Evolutionary conservation across 2,329 filamentous ascomycete genomes (phyloP), one percentile per base, ranked within the genome.

Genomic region (Penicillium sp.): DNA sequence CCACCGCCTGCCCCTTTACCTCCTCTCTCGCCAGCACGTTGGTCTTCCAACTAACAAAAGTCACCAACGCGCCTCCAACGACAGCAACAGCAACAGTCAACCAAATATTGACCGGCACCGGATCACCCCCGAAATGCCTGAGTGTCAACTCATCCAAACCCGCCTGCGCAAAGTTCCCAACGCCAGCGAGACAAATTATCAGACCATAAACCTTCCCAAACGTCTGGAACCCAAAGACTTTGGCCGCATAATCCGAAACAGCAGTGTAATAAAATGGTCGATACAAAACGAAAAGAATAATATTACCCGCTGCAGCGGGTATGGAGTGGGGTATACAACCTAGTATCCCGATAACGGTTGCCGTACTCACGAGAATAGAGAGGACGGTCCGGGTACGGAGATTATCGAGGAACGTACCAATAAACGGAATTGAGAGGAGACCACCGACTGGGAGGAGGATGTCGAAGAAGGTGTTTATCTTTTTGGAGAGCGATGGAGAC

Each of bases 151-250:
- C 85, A 72, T 96, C 92, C 33, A 96, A 80, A 0, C 84, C 91
- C 5, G 88, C 88, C 77, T 96, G 91, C 1, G 85, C 85, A 68
- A 97, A 93, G 74, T 96, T 96, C 68, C 92, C 82, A 0, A 96
- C 73, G 0, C 93, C 92, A 0, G 91, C 88, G 1, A 95, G 77
- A 74, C 90, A 96, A 65, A 96, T 96, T 63, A 96, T 90, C 21
- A 93, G 82, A 11, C 92, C 92, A 74, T 96, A 96, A n/a, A 97
- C 91, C 56, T 90, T 96, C 46, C 92, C 93, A 65, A 96, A 96
- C 0, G 91, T 96, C 59, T 87, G 83, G 76, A 96, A 96, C 16
- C 92, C 92, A 71, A 96, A 96, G 35, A 96, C 91, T 76, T 96
- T 96, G 59, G 91, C 91, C 21, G 86, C 85, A 73, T 96, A 96